Percentiles rank a stretch among this genome's conserved stretches.
Evolutionary conservation across 2,329 filamentous ascomycete genomes (phyloP).

Genomic region (Orbilia oligospora): DNA sequence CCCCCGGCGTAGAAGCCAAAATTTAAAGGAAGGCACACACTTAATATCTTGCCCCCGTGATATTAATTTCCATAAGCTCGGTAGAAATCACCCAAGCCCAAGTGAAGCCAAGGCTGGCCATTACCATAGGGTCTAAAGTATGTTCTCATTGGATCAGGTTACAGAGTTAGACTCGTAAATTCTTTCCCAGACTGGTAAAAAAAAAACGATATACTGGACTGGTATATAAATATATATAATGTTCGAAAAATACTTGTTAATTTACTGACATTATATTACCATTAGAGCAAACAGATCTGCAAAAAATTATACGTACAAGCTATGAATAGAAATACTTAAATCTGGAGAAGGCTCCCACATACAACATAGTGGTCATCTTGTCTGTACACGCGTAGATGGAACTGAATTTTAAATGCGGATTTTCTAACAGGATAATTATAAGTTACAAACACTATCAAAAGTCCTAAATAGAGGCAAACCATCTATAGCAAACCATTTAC

Average conservation of each 20-base stretch:
- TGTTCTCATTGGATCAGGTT: not conserved
- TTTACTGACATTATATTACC: not conserved
- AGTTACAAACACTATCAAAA: not conserved
- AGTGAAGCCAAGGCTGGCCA: not conserved
- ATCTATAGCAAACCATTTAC: slow-evolving; percentile 1
- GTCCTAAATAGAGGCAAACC: slow-evolving; percentile 10
- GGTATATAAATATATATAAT: not conserved
- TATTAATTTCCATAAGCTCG: not conserved
- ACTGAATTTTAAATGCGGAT: not conserved
- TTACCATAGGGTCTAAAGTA: not conserved
- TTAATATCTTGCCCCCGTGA: not conserved
- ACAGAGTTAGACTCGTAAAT: not conserved
- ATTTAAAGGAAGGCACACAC: slow-evolving; percentile 7
- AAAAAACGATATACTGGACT: not conserved
- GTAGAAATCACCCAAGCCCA: not conserved
- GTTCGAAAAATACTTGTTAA: not conserved
- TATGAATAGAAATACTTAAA: not conserved
- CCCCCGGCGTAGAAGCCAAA: not conserved
- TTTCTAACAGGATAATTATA: not conserved
- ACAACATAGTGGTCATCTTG: not conserved
- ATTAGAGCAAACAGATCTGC: not conserved
- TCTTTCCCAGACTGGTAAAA: not conserved
- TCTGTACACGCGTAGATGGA: not conserved
- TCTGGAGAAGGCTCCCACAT: not conserved
- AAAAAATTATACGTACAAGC: not conserved